Conservation (phyloP, 495 filamentous ascomycete species). For the Apodospora peruviana region DNA sequence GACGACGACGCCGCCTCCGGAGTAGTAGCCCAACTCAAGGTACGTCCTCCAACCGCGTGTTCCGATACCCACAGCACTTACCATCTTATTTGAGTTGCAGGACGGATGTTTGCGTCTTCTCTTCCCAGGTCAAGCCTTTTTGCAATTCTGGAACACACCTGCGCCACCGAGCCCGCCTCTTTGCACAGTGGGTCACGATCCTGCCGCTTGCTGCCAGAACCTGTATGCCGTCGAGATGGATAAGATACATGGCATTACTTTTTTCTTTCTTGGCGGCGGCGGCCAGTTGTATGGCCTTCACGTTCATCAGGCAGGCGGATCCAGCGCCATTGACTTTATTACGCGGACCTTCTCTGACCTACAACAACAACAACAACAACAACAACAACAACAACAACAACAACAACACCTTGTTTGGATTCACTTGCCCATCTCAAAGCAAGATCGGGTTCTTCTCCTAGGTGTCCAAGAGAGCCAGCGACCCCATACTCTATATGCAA, state of each 20-base stretch:
- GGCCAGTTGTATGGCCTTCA: conserved; percentile 11
- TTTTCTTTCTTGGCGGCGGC: conserved; percentile 8
- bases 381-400: not conserved
- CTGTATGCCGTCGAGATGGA: conserved; percentile 8
- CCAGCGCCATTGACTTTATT: conserved; percentile 6
- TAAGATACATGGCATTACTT: conserved; percentile 12
- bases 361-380: conserved; percentile 1
- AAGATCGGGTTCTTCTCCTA: conserved; percentile 10
- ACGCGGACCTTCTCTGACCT: not conserved
- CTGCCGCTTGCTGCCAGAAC: conserved; percentile 1
- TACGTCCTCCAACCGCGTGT: not conserved
- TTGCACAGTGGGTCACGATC: conserved; percentile 1
- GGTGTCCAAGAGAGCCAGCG: conserved; percentile 3
- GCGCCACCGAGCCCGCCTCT: conserved; percentile 9
- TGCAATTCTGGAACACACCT: conserved; percentile 15
- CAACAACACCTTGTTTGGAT: conserved; percentile 10
- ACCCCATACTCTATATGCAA: too few species aligned
- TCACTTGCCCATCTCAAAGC: conserved; percentile 12
- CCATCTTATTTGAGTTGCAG: not conserved
- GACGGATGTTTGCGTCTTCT: conserved; percentile 3
- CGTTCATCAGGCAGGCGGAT: conserved; percentile 2
- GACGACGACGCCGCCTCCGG: conserved; percentile 1
- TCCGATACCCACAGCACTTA: not conserved
- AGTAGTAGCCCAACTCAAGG: conserved; percentile 11
- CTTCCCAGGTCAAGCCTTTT: not conserved